These are phyloP conservation scores for Xylariaceae sp. DNA, from an alignment of 2,329 filamentous ascomycete species.

Conservation along the genomic window DNA sequence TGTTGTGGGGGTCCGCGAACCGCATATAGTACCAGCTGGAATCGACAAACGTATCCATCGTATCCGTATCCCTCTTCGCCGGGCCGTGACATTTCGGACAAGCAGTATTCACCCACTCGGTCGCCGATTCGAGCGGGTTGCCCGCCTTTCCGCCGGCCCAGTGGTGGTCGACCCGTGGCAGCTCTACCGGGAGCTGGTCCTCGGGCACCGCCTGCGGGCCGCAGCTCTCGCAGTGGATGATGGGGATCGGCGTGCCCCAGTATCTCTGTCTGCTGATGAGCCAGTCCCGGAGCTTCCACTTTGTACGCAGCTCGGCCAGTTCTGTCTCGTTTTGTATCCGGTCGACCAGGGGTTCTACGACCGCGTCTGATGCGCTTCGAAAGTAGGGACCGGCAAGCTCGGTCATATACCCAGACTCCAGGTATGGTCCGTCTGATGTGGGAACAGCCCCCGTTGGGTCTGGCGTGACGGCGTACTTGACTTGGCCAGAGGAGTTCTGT, in stretches of 20 bases:
- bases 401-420: constrained; percentile 63
- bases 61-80: constrained; percentile 81
- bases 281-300: constrained; percentile 84
- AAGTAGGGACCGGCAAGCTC: constrained; percentile 59
- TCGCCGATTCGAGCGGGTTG: constrained; percentile 68
- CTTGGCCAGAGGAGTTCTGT: constrained; percentile 55
- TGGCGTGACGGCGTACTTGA: constrained; percentile 57
- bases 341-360: constrained; percentile 54
- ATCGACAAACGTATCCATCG: constrained; percentile 95
- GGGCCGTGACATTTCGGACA: constrained; percentile 69
- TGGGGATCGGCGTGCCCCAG: constrained; percentile 87
- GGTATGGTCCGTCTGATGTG: constrained; percentile 48
- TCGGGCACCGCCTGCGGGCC: constrained; percentile 74
- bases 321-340: constrained; percentile 47
- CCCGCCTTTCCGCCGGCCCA: constrained; percentile 65
- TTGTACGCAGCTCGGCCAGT: constrained; percentile 59
- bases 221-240: constrained; percentile 73
- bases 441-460: constrained; percentile 44
- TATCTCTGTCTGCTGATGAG: constrained; percentile 87
- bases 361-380: constrained; percentile 58
- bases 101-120: constrained; percentile 67
- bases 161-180: constrained; percentile 64
- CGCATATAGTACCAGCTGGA: constrained; percentile 91
- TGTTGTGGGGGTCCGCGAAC: constrained; percentile 67
- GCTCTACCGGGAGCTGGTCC: constrained; percentile 67